Evolutionary conservation across 2,329 filamentous ascomycete species (phyloP), one percentile per base, ranked within the genome.

Genomic region (Talaromyces piceae): DNA sequence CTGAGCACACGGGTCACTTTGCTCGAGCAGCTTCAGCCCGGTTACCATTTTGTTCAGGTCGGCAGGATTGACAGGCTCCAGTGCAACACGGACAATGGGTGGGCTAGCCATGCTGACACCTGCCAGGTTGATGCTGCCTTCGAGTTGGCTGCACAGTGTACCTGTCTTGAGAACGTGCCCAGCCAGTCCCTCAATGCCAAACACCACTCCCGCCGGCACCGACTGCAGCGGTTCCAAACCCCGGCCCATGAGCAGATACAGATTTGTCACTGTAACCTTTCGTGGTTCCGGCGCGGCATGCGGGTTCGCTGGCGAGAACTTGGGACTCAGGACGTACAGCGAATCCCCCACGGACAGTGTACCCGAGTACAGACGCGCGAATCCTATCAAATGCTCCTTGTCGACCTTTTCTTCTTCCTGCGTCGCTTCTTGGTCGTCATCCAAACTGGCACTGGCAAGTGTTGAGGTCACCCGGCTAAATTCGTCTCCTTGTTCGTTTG

Each of bases 211-310:
- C 0, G 93, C 91, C 5, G 91, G 91, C 0, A 97, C 91, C 0
- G 86, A 86, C 13, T 82, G 79, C 0, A 98, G 79, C 1, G 85
- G 79, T 63, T 97, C 91, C 4, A 98, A 75, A 53, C 86, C 86
- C 53, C 91, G 81, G 26, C 93, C 93, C 93, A 98, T 98, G 49
- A 98, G 82, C 66, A 98, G 84, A 68, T 98, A 98, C 2, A 98
- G 76, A 2, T 88, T 88, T 13, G 84, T 91, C 47, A 98, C 83
- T 0, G 82, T 91, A 31, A 95, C 84, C 64, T 91, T 90, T 58
- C 87, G 80, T 0, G 91, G 90, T 56, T 84, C 80, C 0, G 90
- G 88, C 13, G 77, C 73, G 13, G 81, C 80, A 56, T 88, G 78
- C 1, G 88, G 87, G 46, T 84, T 77, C 2, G 85, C 85, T 0